Conservation (phyloP, 1,284 basidiomycete species). For the Ganoderma lingzhi region DNA sequence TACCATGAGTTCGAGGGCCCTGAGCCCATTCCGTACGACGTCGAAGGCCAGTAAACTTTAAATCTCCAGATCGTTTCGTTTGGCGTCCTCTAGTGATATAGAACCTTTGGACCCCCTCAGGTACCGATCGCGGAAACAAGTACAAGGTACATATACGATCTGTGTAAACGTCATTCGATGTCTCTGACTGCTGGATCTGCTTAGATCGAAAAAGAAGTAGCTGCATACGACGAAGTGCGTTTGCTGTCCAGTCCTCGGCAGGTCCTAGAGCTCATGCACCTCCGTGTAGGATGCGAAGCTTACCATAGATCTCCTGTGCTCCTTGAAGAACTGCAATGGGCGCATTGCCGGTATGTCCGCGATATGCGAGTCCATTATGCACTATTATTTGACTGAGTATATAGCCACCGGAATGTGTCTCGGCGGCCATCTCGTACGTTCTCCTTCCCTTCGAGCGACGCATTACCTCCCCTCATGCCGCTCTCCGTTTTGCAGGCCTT, state of each 20-base stretch:
- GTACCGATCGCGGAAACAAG: constrained; percentile 87
- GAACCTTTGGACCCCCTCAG: constrained; percentile 35
- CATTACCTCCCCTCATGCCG: background rate
- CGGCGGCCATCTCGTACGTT: constrained; percentile 80
- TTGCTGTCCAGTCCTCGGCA: background rate
- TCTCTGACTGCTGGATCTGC: background rate
- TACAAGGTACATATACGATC: constrained; percentile 71
- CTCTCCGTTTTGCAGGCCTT: constrained; percentile 53
- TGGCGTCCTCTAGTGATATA: background rate
- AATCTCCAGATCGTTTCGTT: background rate
- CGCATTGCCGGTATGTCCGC: constrained; percentile 77
- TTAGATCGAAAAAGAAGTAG: constrained; percentile 85
- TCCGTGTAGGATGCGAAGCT: constrained; percentile 74
- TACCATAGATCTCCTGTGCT: constrained; percentile 76
- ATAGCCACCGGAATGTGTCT: constrained; percentile 87
- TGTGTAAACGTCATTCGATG: background rate
- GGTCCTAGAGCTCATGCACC: background rate
- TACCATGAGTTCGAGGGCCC: constrained; percentile 94
- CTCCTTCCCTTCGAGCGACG: background rate
- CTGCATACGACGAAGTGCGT: constrained; percentile 84
- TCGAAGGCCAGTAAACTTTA: constrained; percentile 63
- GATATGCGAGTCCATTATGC: too few species aligned
- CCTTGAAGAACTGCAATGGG: constrained; percentile 86
- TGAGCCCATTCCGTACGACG: constrained; percentile 87
- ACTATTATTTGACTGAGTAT: background rate